These are phyloP conservation scores for Penicillium psychrosexuale DNA, from an alignment of 2,329 filamentous ascomycete species.

Conservation along the genomic window DNA sequence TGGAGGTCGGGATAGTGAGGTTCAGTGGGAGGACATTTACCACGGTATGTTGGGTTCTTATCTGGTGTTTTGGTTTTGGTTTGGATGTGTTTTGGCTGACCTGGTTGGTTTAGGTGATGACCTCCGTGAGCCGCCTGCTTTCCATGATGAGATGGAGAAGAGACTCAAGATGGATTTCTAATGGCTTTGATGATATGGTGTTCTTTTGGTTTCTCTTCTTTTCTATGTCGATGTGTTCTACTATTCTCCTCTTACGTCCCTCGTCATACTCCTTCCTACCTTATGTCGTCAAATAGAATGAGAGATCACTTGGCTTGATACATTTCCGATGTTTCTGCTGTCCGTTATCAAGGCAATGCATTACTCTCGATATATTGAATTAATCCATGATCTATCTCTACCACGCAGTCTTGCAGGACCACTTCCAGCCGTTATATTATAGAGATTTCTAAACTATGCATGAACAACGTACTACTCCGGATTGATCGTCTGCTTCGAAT, in stretches of 20 bases:
- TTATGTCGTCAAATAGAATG: slow-evolving; percentile 15
- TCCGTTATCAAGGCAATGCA: background rate
- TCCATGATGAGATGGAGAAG: slow-evolving; percentile 93
- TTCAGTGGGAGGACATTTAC: slow-evolving; percentile 94
- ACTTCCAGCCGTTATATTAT: background rate
- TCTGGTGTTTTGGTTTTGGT: background rate
- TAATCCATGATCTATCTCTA: slow-evolving; percentile 10
- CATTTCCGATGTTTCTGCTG: background rate
- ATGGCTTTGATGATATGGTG: slow-evolving; percentile 15
- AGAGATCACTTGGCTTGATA: slow-evolving; percentile 12
- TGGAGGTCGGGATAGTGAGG: slow-evolving; percentile 68
- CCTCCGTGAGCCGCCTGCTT: slow-evolving; percentile 63
- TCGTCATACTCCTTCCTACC: slow-evolving; percentile 5
- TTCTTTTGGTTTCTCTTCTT: slow-evolving; percentile 10
- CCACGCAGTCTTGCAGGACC: background rate
- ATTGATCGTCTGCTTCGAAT: background rate
- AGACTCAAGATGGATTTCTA: slow-evolving; percentile 72
- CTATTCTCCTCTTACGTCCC: slow-evolving; percentile 9
- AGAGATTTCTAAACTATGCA: background rate
- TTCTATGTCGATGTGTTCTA: slow-evolving; percentile 15
- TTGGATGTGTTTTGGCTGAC: slow-evolving; percentile 5
- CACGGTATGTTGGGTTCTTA: slow-evolving; percentile 52
- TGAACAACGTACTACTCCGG: background rate
- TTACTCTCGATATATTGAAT: background rate
- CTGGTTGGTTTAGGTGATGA: slow-evolving; percentile 56